Percentiles rank a stretch among this genome's conserved stretches.
Conservation (phyloP, 2,329 filamentous ascomycete genomes). For the Neurospora crassa region DNA sequence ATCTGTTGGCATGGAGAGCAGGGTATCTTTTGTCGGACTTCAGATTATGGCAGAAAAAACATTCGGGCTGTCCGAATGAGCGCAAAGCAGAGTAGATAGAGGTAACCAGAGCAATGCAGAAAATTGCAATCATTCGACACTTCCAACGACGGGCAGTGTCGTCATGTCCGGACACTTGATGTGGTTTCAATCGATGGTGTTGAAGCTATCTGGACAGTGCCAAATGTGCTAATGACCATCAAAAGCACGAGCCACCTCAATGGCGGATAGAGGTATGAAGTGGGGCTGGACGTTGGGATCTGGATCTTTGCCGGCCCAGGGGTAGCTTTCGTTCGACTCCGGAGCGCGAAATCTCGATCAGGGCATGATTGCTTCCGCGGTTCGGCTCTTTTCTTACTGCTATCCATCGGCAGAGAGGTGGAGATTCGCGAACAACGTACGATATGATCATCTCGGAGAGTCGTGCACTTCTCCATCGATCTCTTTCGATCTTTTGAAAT, state of each 20-base stretch:
- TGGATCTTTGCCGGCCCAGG: background rate
- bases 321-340: background rate
- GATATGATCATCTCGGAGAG: background rate
- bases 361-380: background rate
- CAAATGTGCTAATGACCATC: background rate
- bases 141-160: background rate
- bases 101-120: background rate
- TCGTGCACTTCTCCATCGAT: background rate
- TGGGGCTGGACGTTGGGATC: background rate
- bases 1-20: background rate
- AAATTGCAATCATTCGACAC: background rate
- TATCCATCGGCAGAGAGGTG: background rate
- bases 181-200: background rate
- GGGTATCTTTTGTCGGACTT: background rate
- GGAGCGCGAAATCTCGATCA: background rate
- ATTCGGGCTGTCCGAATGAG: background rate
- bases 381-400: background rate
- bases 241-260: background rate
- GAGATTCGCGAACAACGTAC: background rate
- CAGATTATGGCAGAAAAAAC: background rate
- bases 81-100: background rate
- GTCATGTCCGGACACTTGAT: background rate
- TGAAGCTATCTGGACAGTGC: background rate
- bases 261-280: background rate
- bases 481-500: background rate